Percentiles rank a stretch among this genome's conserved stretches.
These are phyloP conservation scores for Moelleriella libera DNA, from an alignment of 2,329 filamentous ascomycete species.

Conservation along the genomic window DNA sequence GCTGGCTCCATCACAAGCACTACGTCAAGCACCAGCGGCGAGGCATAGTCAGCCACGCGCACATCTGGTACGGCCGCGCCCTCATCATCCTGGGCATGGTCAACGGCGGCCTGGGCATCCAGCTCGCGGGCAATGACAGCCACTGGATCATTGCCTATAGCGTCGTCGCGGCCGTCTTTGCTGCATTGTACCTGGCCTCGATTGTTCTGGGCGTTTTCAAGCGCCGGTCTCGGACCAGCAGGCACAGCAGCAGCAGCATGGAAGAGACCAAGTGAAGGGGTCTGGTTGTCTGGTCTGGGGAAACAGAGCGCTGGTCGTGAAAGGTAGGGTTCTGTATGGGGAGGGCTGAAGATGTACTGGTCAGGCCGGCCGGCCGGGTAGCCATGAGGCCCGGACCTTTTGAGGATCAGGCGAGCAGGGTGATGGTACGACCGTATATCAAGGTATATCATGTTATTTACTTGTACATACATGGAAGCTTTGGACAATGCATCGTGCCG, in stretches of 20 bases:
- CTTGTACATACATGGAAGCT: too few relatives aligned
- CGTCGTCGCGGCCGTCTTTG: slow-evolving; percentile 37
- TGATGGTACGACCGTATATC: too few relatives aligned
- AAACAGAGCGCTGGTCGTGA: too few relatives aligned
- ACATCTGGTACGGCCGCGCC: slow-evolving; percentile 48
- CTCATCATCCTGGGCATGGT: slow-evolving; percentile 45
- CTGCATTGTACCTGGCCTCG: slow-evolving; percentile 24
- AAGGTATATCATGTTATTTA: too few relatives aligned
- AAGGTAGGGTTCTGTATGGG: too few relatives aligned
- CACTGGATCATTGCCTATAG: slow-evolving; percentile 38
- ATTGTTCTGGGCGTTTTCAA: background rate
- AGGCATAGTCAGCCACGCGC: slow-evolving; percentile 36
- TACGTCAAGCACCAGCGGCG: slow-evolving; percentile 33
- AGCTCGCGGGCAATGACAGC: slow-evolving; percentile 26
- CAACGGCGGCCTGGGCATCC: slow-evolving; percentile 49
- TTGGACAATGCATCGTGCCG: too few relatives aligned
- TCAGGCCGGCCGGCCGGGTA: too few relatives aligned
- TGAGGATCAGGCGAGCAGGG: too few relatives aligned
- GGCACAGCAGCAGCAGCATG: background rate
- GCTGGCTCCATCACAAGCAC: slow-evolving; percentile 41
- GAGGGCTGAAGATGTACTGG: too few relatives aligned
- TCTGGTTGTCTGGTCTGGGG: too few relatives aligned
- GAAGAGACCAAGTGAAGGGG: background rate
- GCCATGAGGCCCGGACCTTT: too few relatives aligned
- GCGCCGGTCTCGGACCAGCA: background rate